Evolutionary conservation across 2,329 filamentous ascomycete genomes (phyloP).

Genomic region (Nannizzia gypsea): DNA sequence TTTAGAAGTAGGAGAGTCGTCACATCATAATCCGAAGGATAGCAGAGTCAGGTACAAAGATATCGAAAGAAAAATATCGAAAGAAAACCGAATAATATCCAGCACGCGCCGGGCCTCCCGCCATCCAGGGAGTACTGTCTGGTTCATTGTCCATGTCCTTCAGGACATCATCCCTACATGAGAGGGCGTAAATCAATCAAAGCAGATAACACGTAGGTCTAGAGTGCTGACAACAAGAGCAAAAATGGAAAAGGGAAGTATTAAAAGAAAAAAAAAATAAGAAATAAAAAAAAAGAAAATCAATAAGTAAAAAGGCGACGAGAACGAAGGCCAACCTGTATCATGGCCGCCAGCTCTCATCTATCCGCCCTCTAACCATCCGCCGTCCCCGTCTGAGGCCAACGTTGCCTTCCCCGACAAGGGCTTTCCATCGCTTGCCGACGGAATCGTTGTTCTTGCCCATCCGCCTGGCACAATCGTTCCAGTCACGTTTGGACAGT

Average conservation of each 20-base stretch:
- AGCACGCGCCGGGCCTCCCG: neutral
- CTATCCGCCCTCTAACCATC: slow-evolving; percentile 19
- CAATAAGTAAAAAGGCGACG: neutral
- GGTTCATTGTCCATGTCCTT: neutral
- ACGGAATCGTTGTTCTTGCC: slow-evolving; percentile 32
- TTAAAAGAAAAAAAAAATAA: slow-evolving; percentile 6
- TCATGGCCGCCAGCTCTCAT: slow-evolving; percentile 20
- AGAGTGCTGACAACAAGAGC: neutral
- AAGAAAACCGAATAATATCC: neutral
- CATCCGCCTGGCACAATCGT: slow-evolving; percentile 34
- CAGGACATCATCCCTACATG: neutral
- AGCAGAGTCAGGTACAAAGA: neutral
- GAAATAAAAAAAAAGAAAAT: neutral
- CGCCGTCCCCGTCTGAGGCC: slow-evolving; percentile 27
- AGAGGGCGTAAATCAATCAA: neutral
- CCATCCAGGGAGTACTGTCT: neutral
- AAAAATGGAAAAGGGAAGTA: slow-evolving; percentile 11
- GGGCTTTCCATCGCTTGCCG: slow-evolving; percentile 32
- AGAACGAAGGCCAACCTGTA: neutral
- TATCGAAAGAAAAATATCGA: too few species aligned
- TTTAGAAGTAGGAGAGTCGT: neutral
- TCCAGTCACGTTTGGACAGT: slow-evolving; percentile 34
- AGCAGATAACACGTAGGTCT: neutral
- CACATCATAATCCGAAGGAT: neutral
- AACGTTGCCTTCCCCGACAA: slow-evolving; percentile 34